Evolutionary conservation across 108 stramenopile genomes (phyloP).

Genomic region (Fistulifera pelliculosa): DNA sequence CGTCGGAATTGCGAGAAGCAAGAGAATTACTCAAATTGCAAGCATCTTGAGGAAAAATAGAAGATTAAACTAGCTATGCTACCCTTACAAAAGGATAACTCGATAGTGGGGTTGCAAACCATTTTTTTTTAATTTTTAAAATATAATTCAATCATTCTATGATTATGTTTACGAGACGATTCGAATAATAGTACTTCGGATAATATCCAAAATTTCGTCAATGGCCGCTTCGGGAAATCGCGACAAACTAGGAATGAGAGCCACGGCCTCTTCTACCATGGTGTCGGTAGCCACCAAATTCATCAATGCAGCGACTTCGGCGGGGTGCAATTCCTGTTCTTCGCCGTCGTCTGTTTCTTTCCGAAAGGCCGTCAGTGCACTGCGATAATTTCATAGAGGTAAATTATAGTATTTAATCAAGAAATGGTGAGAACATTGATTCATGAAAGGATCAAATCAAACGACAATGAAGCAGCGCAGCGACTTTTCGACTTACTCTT

Average conservation of each 20-base stretch:
- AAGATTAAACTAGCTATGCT: too few relatives aligned
- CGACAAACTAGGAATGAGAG: conserved; percentile 68
- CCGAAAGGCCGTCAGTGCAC: conserved; percentile 73
- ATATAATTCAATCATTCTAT: too few relatives aligned
- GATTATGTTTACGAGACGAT: conserved; percentile 79
- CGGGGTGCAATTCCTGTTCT: conserved; percentile 72
- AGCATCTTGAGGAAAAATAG: neutral
- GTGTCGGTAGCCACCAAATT: conserved; percentile 83
- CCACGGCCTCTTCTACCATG: conserved; percentile 68
- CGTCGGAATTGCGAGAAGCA: conserved; percentile 48
- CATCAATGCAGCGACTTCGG: conserved; percentile 85
- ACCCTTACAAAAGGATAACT: too few relatives aligned
- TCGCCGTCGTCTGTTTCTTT: conserved; percentile 84
- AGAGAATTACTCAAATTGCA: conserved; percentile 7
- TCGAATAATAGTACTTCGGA: conserved; percentile 80
- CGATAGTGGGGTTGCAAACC: too few relatives aligned
- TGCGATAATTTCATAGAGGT: conserved; percentile 10
- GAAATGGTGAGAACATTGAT: too few relatives aligned
- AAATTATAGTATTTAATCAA: too few relatives aligned
- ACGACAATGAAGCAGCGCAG: too few relatives aligned
- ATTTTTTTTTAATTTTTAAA: too few relatives aligned
- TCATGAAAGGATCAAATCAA: too few relatives aligned
- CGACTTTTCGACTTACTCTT: conserved; percentile 74
- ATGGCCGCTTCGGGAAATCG: conserved; percentile 81
- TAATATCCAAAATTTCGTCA: conserved; percentile 85